These are phyloP conservation scores for Hypoxylon fuscum DNA, from an alignment of 495 filamentous ascomycete species.

Conservation along the genomic window DNA sequence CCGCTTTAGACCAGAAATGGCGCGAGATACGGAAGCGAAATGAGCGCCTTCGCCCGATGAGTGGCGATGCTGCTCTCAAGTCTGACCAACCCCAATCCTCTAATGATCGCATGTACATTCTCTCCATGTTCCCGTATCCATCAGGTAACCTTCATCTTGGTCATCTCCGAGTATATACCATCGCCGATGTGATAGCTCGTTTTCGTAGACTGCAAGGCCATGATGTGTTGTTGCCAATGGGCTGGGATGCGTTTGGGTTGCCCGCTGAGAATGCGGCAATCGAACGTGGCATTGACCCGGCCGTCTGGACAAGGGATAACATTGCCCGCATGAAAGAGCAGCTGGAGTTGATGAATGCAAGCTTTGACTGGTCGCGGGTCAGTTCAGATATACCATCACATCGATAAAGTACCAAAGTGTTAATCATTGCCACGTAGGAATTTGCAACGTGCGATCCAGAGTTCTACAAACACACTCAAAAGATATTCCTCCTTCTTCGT, in stretches of 20 bases:
- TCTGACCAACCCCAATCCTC: constrained; percentile 1
- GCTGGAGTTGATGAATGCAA: constrained; percentile 75
- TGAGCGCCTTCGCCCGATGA: neutral
- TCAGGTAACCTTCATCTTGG: constrained; percentile 91
- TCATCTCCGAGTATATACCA: constrained; percentile 88
- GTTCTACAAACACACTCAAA: constrained; percentile 90
- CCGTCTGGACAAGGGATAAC: constrained; percentile 79
- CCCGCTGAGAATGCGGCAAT: constrained; percentile 96
- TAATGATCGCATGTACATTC: constrained; percentile 73
- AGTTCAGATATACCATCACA: constrained; percentile 42
- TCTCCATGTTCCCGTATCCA: constrained; percentile 94
- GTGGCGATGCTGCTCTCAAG: neutral
- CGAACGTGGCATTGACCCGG: constrained; percentile 80
- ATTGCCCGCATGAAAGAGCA: constrained; percentile 87
- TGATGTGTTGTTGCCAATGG: constrained; percentile 85
- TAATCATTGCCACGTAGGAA: constrained; percentile 64
- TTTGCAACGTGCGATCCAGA: constrained; percentile 81
- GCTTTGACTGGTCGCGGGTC: constrained; percentile 85
- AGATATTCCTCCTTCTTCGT: constrained; percentile 79
- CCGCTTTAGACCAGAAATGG: constrained; percentile 79
- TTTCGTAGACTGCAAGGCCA: constrained; percentile 80
- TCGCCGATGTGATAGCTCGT: constrained; percentile 83
- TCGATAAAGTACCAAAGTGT: constrained; percentile 5
- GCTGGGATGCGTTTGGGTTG: constrained; percentile 92
- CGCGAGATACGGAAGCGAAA: constrained; percentile 53